Percentiles rank a stretch among this genome's conserved stretches.
Conservation (phyloP, 768 basidiomycete species). For the Lactarius quietus region DNA sequence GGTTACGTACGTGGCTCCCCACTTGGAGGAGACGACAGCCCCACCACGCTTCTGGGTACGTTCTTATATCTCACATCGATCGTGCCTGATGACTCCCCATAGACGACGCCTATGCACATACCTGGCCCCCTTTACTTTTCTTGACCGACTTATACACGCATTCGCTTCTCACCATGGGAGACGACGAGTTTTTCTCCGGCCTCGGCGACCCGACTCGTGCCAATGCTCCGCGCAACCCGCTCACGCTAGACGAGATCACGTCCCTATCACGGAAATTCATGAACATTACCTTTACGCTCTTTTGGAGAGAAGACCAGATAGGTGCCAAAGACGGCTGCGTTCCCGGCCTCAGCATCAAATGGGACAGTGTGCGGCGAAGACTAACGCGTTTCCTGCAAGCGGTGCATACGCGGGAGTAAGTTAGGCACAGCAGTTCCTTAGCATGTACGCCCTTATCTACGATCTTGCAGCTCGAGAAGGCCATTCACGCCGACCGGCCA, state of each 20-base stretch:
- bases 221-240: constrained; percentile 57
- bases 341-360: constrained; percentile 43
- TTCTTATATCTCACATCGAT: not conserved
- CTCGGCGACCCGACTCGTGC: constrained; percentile 27
- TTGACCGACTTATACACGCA: constrained; percentile 81
- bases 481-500: constrained; percentile 80
- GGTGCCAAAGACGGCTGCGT: constrained; percentile 41
- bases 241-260: constrained; percentile 76
- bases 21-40: constrained; percentile 55
- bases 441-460: constrained; percentile 5
- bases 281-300: constrained; percentile 79
- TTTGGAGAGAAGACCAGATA: constrained; percentile 55
- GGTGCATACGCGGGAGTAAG: constrained; percentile 84
- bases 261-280: constrained; percentile 73
- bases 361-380: constrained; percentile 70
- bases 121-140: constrained; percentile 72
- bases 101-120: constrained; percentile 44
- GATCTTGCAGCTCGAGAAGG: constrained; percentile 62
- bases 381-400: constrained; percentile 75
- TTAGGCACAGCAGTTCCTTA: constrained; percentile 30
- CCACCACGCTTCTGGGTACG: constrained; percentile 40
- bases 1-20: constrained; percentile 56
- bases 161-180: constrained; percentile 84
- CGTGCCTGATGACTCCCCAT: not conserved
- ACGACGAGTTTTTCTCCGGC: constrained; percentile 89